A percentile compares a stretch with the other conserved stretches of the same genome.
Evolutionary conservation across 768 basidiomycete genomes (phyloP).

Genomic region (Rhodotorula taiwanensis): DNA sequence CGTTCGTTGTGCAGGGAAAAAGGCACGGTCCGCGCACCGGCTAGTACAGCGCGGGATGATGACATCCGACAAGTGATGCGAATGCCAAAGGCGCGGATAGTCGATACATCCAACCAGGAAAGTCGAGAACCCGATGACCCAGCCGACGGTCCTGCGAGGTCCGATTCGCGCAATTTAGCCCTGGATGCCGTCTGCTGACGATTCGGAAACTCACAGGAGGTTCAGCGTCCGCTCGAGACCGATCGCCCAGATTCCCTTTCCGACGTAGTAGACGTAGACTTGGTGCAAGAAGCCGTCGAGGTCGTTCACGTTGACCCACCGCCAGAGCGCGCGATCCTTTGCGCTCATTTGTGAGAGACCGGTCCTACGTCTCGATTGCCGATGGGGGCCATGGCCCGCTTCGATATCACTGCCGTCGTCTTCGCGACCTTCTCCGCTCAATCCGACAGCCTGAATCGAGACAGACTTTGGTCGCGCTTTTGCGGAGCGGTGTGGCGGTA

Average conservation of each 20-base stretch:
- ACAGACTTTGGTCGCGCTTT: no score
- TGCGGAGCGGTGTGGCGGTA: no score
- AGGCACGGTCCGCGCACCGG: slow-evolving; percentile 69
- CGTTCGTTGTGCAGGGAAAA: slow-evolving; percentile 45
- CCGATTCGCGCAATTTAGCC: slow-evolving; percentile 24
- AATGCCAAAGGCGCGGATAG: slow-evolving; percentile 68
- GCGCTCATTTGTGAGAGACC: slow-evolving; percentile 17
- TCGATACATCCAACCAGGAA: slow-evolving; percentile 93
- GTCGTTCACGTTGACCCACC: slow-evolving; percentile 98
- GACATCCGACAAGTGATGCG: slow-evolving; percentile 67
- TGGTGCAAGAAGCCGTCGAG: slow-evolving; percentile 83
- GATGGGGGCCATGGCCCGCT: no score
- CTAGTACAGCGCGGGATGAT: slow-evolving; percentile 77
- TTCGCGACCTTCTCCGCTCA: background rate
- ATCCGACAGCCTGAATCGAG: slow-evolving; percentile 17
- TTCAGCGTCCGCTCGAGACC: slow-evolving; percentile 85
- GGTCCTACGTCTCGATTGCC: background rate
- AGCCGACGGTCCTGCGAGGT: slow-evolving; percentile 84
- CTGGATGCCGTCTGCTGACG: background rate
- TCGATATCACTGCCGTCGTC: no score
- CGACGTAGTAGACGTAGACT: slow-evolving; percentile 85
- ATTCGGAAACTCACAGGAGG: slow-evolving; percentile 63
- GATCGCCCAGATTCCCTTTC: slow-evolving; percentile 94
- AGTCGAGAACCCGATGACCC: slow-evolving; percentile 96
- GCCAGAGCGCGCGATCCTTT: slow-evolving; percentile 83